Evolutionary conservation across 2,329 filamentous ascomycete species (phyloP).

Genomic region (Alternaria incomplexa): DNA sequence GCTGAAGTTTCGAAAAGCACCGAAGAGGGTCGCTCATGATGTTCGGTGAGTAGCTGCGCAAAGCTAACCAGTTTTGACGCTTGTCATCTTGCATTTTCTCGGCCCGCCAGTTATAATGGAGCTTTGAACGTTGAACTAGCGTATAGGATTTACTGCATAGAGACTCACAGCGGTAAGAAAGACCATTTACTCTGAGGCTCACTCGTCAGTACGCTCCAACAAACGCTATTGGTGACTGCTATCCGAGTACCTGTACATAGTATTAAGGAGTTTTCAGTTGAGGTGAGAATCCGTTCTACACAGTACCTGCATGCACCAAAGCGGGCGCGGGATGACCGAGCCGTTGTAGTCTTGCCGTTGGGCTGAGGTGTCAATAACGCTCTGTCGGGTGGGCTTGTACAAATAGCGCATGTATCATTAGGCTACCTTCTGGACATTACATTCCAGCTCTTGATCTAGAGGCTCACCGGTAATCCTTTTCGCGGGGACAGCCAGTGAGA

Average conservation of each 20-base stretch:
- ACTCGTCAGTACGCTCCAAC: neutral
- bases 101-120: neutral
- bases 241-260: neutral
- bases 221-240: neutral
- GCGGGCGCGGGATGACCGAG: conserved; percentile 33
- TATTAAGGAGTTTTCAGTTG: neutral
- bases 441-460: neutral
- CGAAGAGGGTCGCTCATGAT: neutral
- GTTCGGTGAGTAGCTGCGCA: neutral
- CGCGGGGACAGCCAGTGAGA: neutral
- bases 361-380: conserved; percentile 20
- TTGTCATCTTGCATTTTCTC: neutral
- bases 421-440: conserved; percentile 14
- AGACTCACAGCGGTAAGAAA: neutral
- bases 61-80: neutral
- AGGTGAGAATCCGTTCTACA: neutral
- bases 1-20: neutral
- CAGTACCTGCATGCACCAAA: conserved; percentile 24
- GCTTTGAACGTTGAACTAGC: neutral
- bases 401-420: conserved; percentile 7
- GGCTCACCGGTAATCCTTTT: neutral
- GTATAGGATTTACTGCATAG: too few species aligned
- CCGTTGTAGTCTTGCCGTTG: conserved; percentile 21
- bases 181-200: neutral
- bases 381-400: conserved; percentile 1